Evolutionary conservation across 306 rosid species (phyloP).

Genomic region (Delonix regia): DNA sequence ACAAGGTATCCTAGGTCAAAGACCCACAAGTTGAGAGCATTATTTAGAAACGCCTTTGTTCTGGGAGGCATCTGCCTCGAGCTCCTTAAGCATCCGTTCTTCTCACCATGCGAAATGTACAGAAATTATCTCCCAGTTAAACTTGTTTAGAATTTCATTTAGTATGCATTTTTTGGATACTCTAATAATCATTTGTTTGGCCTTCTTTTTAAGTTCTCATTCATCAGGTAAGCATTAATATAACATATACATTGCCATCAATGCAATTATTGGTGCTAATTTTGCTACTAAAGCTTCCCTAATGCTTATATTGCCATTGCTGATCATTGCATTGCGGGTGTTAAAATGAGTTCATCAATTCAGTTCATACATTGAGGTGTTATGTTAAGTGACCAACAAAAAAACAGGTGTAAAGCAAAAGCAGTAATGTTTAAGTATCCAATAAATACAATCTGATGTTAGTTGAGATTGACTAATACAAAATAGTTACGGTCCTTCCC

Average conservation of each 20-base stretch:
- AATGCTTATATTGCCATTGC: no score
- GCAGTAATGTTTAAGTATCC: background rate
- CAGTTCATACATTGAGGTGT: background rate
- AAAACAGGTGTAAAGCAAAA: background rate
- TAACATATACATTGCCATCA: background rate
- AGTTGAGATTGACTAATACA: background rate
- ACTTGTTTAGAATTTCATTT: background rate
- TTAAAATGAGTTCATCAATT: background rate
- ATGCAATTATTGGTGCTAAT: background rate
- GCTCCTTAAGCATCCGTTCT: constrained; percentile 21
- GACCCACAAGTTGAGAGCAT: constrained; percentile 1
- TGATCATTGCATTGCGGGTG: background rate
- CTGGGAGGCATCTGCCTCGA: constrained; percentile 25
- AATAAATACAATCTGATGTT: background rate
- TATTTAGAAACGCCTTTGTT: constrained; percentile 28
- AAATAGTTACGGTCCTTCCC: background rate
- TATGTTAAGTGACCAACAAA: background rate
- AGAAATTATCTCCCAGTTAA: no score
- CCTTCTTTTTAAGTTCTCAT: no score
- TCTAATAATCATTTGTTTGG: no score
- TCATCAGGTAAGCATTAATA: no score
- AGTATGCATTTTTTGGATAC: no score
- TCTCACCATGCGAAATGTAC: background rate
- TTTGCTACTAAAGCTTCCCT: background rate
- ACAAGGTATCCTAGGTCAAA: constrained; percentile 13